Conservation (phyloP, 345 rosid species). For the Fremontodendron californicum region DNA sequence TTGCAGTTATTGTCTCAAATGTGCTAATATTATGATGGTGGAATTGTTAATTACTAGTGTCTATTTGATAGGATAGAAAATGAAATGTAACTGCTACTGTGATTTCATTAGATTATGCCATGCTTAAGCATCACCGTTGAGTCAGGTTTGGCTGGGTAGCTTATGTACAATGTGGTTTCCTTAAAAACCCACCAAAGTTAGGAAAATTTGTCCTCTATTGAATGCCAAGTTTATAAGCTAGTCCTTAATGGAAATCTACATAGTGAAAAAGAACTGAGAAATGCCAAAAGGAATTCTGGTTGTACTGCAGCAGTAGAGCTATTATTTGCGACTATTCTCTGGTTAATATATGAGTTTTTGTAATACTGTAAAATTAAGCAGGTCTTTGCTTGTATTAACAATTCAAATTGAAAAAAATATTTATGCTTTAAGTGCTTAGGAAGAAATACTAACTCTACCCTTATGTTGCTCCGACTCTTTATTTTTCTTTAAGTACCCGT, state of each 20-base stretch:
- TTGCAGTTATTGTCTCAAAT: neutral
- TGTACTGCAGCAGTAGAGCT: too few relatives aligned
- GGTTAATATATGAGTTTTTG: neutral
- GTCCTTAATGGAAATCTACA: neutral
- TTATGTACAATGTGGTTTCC: neutral
- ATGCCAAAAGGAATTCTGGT: neutral
- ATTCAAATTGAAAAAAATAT: neutral
- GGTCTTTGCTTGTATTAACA: neutral
- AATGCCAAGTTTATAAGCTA: neutral
- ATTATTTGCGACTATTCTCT: neutral
- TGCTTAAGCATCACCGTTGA: neutral
- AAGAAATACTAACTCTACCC: neutral
- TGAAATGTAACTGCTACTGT: neutral
- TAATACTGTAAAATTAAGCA: neutral
- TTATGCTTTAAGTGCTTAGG: neutral
- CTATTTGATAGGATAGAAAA: neutral
- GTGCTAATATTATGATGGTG: neutral
- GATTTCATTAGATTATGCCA: neutral
- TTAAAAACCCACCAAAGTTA: neutral
- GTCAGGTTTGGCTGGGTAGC: constrained; percentile 1
- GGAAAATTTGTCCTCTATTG: neutral
- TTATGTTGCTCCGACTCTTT: too few relatives aligned
- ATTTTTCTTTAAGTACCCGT: too few relatives aligned
- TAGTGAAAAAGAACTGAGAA: constrained; percentile 3
- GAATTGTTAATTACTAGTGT: neutral